A percentile compares a stretch with the other conserved stretches of the same genome.
Conservation (phyloP, 2,329 filamentous ascomycete species). For the Colletotrichum higginsianum region DNA sequence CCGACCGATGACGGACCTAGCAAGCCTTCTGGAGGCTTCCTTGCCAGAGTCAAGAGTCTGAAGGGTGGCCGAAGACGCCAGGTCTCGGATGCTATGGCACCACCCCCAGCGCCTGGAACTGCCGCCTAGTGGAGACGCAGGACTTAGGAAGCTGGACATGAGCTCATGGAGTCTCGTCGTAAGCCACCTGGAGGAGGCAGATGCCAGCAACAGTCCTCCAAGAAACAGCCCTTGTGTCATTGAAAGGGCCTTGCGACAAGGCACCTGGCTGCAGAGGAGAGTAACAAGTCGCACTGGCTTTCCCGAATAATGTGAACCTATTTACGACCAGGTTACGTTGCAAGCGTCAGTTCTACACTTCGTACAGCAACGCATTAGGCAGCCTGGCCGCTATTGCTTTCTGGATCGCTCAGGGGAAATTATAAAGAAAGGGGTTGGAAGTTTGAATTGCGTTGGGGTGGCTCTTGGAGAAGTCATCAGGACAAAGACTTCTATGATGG, state of each 20-base stretch:
- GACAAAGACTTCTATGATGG: constrained; percentile 11
- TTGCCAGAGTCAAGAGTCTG: constrained; percentile 86
- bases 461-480: constrained; percentile 27
- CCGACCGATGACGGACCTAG: constrained; percentile 58
- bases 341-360: constrained; percentile 15
- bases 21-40: constrained; percentile 70
- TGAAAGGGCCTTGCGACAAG: neutral
- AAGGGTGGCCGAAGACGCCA: constrained; percentile 73
- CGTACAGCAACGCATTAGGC: neutral
- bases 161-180: neutral
- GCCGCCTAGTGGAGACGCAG: constrained; percentile 54
- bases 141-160: constrained; percentile 26
- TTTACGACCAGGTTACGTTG: constrained; percentile 2
- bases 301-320: neutral
- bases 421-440: constrained; percentile 16
- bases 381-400: constrained; percentile 10
- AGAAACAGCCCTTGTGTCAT: constrained; percentile 2
- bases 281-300: neutral
- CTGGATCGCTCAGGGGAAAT: constrained; percentile 18
- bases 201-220: neutral
- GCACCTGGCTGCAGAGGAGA: neutral
- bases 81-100: constrained; percentile 42
- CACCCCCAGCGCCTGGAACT: constrained; percentile 52
- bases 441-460: constrained; percentile 26
- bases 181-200: neutral